A percentile compares a stretch with the other conserved stretches of the same genome.
These are phyloP conservation scores for Cladosporium sp. DNA, from an alignment of 2,329 filamentous ascomycete genomes.

Conservation along the genomic window DNA sequence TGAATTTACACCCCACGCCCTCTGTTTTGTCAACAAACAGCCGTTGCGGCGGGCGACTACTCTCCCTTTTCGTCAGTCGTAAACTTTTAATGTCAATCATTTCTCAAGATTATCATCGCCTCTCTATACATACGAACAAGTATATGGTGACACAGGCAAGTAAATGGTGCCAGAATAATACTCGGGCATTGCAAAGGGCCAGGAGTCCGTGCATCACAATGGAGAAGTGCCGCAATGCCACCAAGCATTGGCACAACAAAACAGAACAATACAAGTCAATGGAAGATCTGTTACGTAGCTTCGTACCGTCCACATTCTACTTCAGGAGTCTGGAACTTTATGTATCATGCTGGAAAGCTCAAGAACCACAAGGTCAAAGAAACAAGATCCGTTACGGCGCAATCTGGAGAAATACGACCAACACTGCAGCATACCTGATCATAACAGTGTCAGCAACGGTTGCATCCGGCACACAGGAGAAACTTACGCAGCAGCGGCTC, in stretches of 20 bases:
- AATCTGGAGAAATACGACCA: neutral
- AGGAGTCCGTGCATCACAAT: neutral
- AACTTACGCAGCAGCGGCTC: neutral
- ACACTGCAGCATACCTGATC: neutral
- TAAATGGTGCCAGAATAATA: too few relatives aligned
- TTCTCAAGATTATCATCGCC: too few relatives aligned
- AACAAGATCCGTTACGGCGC: neutral
- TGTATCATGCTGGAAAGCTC: too few relatives aligned
- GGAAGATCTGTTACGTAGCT: too few relatives aligned
- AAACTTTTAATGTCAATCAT: too few relatives aligned
- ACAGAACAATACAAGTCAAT: neutral
- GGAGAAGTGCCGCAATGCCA: neutral
- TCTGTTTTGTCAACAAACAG: constrained; percentile 3
- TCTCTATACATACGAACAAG: too few relatives aligned
- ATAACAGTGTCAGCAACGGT: neutral
- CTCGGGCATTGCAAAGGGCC: too few relatives aligned
- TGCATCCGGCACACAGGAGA: neutral
- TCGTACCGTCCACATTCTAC: too few relatives aligned
- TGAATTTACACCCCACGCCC: neutral
- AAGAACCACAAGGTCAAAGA: neutral
- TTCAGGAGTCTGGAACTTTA: too few relatives aligned
- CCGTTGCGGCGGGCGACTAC: neutral
- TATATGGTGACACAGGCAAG: too few relatives aligned
- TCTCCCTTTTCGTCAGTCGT: neutral
- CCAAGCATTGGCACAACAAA: neutral